Conservation (phyloP, 2,329 filamentous ascomycete species). For the Zasmidium citrigriseum region DNA sequence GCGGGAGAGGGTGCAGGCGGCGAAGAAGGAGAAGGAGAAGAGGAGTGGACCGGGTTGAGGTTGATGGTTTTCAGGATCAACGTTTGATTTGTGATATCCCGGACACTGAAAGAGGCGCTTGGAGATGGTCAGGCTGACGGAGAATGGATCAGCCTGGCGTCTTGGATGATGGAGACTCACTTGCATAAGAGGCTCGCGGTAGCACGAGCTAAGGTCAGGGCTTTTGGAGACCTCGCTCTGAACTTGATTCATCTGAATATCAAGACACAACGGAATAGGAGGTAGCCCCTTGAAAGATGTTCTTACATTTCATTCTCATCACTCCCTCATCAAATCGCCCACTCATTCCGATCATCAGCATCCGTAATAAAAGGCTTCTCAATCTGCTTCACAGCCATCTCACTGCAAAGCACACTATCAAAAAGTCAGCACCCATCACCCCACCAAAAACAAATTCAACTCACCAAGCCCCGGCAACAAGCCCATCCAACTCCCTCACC, state of each 20-base stretch:
- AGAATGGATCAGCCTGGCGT: too few species aligned
- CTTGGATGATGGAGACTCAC: too few species aligned
- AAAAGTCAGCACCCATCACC: constrained; percentile 42
- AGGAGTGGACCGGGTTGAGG: too few species aligned
- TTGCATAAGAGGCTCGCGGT: too few species aligned
- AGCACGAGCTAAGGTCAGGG: too few species aligned
- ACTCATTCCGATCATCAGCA: constrained; percentile 75
- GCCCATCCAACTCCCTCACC: constrained; percentile 83
- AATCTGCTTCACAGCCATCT: constrained; percentile 90
- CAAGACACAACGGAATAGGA: not conserved
- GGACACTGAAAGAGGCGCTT: too few species aligned
- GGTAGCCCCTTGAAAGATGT: too few species aligned
- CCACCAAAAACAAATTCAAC: constrained; percentile 1
- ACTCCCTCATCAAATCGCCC: constrained; percentile 54
- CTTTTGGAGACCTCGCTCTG: not conserved
- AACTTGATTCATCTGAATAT: not conserved
- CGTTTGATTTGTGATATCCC: too few species aligned
- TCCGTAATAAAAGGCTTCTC: constrained; percentile 85
- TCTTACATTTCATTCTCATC: not conserved
- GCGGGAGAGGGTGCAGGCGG: too few species aligned
- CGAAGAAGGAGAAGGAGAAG: too few species aligned
- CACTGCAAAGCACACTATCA: constrained; percentile 79
- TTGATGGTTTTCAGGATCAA: too few species aligned
- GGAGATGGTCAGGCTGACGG: too few species aligned
- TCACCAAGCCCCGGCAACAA: constrained; percentile 76